phyloP scores from a whole-genome alignment of 768 basidiomycete species.

The Mycena metata region DNA sequence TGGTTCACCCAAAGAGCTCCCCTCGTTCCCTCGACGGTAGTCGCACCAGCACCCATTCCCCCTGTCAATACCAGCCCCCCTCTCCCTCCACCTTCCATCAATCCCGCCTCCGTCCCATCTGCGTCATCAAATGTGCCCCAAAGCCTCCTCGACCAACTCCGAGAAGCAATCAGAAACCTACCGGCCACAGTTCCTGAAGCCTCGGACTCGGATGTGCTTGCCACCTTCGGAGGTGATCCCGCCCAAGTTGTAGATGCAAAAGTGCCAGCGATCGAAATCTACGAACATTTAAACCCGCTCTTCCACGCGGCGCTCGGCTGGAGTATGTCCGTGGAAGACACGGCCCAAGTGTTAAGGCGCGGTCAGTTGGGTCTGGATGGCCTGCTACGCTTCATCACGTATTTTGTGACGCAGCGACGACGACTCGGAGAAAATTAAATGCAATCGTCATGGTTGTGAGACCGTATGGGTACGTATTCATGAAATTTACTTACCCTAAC shows the following conservation, averaged over 20 bases:
- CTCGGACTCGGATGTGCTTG: neutral
- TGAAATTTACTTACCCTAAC: no score
- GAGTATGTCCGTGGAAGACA: slow-evolving; percentile 6
- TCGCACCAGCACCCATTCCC: no score
- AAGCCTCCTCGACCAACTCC: neutral
- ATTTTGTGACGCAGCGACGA: slow-evolving; percentile 12
- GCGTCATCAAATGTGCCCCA: neutral
- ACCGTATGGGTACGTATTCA: no score
- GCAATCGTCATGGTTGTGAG: no score
- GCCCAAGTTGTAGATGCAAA: neutral
- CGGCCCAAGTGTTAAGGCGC: neutral
- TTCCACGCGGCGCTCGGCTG: slow-evolving; percentile 10
- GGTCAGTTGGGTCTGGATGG: slow-evolving; percentile 3
- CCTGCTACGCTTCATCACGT: neutral
- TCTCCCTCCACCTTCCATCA: neutral
- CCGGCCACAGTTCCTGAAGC: neutral
- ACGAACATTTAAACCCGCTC: slow-evolving; percentile 6
- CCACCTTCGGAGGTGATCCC: neutral
- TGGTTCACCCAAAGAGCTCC: no score
- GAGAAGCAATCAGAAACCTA: neutral
- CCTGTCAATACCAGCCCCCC: no score
- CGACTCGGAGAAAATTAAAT: no score
- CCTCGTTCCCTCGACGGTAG: neutral
- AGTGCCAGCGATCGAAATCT: neutral
- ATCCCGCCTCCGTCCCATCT: neutral